Evolutionary conservation across 441 rosid genomes (phyloP).

Genomic region (Populus hybrid): DNA sequence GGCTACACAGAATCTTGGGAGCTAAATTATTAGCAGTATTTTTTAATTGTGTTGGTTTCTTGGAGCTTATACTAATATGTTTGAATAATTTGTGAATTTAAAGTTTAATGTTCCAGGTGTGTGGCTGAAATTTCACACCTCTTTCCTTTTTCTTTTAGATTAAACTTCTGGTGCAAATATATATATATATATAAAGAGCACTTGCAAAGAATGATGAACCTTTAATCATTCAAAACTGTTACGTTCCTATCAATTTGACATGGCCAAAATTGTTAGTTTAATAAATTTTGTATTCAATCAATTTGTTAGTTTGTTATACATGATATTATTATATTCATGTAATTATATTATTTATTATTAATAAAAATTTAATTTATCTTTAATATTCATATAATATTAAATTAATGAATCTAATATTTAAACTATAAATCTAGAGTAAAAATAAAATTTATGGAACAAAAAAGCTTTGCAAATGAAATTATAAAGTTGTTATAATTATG

Average conservation of each 20-base stretch:
- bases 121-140: not conserved
- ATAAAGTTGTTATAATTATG: too few relatives aligned
- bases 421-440: too few relatives aligned
- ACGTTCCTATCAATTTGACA: not conserved
- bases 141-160: not conserved
- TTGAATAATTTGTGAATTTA: not conserved
- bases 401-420: too few relatives aligned
- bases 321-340: too few relatives aligned
- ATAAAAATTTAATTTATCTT: too few relatives aligned
- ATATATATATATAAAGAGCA: not conserved
- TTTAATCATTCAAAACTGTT: not conserved
- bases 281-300: too few relatives aligned
- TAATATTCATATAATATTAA: too few relatives aligned
- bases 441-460: too few relatives aligned
- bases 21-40: not conserved
- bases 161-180: not conserved
- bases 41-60: conserved; percentile 1
- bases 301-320: too few relatives aligned
- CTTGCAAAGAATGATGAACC: not conserved
- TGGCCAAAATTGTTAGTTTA: too few relatives aligned
- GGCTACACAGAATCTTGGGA: not conserved
- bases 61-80: not conserved
- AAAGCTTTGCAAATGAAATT: too few relatives aligned
- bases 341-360: too few relatives aligned
- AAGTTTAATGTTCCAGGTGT: not conserved